A percentile compares a stretch with the other conserved stretches of the same genome.
phyloP scores from a whole-genome alignment of 2,329 filamentous ascomycete species.

The Lizonia empirigonia region DNA sequence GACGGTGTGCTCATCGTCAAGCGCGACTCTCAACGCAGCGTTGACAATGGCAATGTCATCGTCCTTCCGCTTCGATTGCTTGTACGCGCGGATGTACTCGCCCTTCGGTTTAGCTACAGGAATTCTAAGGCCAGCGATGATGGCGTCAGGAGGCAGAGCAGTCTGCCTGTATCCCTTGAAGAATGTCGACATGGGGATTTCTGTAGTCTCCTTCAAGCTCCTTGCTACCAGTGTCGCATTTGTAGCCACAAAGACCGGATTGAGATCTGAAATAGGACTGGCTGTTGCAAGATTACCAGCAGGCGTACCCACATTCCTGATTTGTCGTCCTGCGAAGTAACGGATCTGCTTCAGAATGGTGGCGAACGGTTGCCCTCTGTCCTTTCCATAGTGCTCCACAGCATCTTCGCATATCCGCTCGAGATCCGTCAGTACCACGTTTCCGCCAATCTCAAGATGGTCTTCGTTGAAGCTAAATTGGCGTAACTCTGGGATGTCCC shows the following conservation, averaged over 20 bases:
- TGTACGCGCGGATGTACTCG: conserved; percentile 88
- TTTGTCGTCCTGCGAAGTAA: conserved; percentile 94
- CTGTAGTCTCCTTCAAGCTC: conserved; percentile 71
- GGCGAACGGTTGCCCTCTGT: conserved; percentile 78
- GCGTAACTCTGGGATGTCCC: conserved; percentile 90
- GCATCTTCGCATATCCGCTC: conserved; percentile 84
- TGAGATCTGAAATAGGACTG: conserved; percentile 94
- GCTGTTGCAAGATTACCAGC: conserved; percentile 94
- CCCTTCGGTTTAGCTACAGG: conserved; percentile 75
- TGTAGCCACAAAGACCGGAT: conserved; percentile 89
- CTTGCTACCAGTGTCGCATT: conserved; percentile 82
- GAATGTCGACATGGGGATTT: conserved; percentile 91
- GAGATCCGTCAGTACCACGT: conserved; percentile 88
- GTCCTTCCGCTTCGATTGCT: conserved; percentile 95
- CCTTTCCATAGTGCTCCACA: conserved; percentile 74
- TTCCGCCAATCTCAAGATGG: conserved; percentile 88
- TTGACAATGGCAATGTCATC: conserved; percentile 99
- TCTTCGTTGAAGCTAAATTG: conserved; percentile 81
- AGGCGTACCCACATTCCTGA: conserved; percentile 95
- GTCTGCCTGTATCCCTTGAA: conserved; percentile 92
- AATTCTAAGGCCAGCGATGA: conserved; percentile 87
- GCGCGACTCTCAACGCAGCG: conserved; percentile 74
- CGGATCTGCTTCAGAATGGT: conserved; percentile 92
- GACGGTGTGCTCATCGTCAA: conserved; percentile 73
- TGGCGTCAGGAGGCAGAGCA: conserved; percentile 76